Evolutionary conservation across 345 rosid species (phyloP), one percentile per base, ranked within the genome.

Genomic region (Acer yangbiense): DNA sequence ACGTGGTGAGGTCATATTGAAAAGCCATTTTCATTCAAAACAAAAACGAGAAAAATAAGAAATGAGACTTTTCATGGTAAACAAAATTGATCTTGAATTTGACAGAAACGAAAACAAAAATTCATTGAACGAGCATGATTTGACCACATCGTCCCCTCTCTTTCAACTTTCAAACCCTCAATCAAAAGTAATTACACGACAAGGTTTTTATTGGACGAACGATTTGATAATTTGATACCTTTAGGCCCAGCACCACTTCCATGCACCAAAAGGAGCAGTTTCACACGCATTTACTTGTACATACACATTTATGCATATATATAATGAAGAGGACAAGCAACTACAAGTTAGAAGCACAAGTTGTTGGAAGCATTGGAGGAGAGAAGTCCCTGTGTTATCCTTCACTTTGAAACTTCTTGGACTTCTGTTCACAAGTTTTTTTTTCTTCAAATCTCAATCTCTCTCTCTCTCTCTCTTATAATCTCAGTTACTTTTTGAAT

Each of bases 301-400:
- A 14, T 14, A 9, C 35, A 62, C 66, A 25, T 20, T 21, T 62
- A 0, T 62, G 4, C 10, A 44, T 16, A n/a, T 11, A 5, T n/a
- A 66, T 66, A 39, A 39, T 14, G 29, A 25, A 62, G 41, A 76
- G 29, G 82, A 81, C 79, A 72, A 57, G 35, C 58, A 72, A 4
- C 39, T 3, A 35, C 6, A 35, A 35, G 63, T 78, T 46, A 72
- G 67, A 52, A 79, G 25, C 69, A 35, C 85, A 76, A 73, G 77
- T 81, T 72, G 80, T 80, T 8, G 10, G 73, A 29, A 72, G 85
- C 64, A 60, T 3, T 78, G 84, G 83, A 61, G 73, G 79, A 68
- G 78, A 69, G 68, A 62, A 77, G 74, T 58, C 68, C 78, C 69
- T 54, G 44, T 13, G 76, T 72, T 79, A 79, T 79, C 83, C 81